Conservation (phyloP, 257 asterid species). For the Ballota nigra region DNA sequence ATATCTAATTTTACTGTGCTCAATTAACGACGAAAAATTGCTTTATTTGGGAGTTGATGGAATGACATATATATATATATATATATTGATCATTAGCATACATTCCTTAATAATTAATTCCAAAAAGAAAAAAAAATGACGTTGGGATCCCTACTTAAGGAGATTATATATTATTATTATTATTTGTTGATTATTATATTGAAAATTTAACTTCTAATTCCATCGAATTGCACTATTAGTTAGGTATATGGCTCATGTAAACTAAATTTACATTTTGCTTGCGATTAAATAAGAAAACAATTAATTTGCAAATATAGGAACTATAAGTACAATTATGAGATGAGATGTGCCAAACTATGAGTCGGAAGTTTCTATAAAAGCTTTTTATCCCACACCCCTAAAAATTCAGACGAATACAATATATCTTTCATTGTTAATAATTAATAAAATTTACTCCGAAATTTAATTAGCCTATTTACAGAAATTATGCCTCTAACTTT, state of each 20-base stretch:
- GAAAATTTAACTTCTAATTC: neutral
- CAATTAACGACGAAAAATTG: conserved; percentile 3
- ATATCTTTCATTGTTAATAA: neutral
- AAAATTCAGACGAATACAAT: neutral
- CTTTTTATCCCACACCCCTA: neutral
- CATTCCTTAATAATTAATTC: neutral
- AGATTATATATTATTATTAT: too few species aligned
- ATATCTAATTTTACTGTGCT: conserved; percentile 28
- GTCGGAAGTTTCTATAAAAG: neutral
- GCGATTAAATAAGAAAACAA: neutral
- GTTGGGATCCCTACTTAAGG: neutral
- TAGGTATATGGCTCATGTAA: neutral
- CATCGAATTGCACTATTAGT: neutral
- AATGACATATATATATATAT: neutral
- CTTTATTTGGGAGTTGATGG: neutral
- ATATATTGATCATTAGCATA: neutral
- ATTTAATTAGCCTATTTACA: neutral
- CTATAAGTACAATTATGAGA: neutral
- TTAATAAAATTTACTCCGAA: neutral
- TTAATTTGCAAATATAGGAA: neutral
- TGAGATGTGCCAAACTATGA: neutral
- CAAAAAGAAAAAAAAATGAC: neutral
- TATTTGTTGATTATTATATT: too few species aligned
- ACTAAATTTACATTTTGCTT: neutral
- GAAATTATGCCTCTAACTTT: neutral